Evolutionary conservation across 2,329 filamentous ascomycete species (phyloP).

Genomic region (Akanthomyces lecanii): DNA sequence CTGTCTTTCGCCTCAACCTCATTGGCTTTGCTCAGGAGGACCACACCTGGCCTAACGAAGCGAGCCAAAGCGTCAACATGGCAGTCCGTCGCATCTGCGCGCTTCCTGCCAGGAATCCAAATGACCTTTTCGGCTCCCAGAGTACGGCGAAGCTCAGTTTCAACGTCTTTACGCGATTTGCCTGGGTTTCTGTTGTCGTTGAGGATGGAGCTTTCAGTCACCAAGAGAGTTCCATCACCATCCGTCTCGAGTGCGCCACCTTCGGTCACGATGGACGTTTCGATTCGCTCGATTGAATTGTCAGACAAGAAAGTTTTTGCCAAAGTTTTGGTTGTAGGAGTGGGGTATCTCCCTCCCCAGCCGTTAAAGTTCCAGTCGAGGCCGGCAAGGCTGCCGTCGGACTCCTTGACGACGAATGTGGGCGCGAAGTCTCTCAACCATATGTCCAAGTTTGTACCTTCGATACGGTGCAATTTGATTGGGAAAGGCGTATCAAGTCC

Average conservation of each 20-base stretch:
- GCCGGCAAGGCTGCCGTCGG: not conserved
- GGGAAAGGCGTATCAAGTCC: not conserved
- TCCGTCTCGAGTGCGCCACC: conserved; percentile 21
- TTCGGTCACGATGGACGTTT: conserved; percentile 20
- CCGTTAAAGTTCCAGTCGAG: not conserved
- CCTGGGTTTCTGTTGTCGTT: conserved; percentile 27
- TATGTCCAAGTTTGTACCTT: not conserved
- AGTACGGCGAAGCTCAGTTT: conserved; percentile 20
- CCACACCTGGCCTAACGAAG: conserved; percentile 22
- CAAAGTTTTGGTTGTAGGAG: not conserved
- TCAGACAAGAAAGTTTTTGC: not conserved
- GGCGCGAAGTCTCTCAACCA: not conserved
- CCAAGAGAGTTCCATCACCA: conserved; percentile 22
- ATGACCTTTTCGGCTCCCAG: conserved; percentile 26
- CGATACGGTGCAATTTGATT: not conserved
- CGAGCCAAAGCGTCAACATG: conserved; percentile 28
- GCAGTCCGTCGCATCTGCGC: conserved; percentile 25
- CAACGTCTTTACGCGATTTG: conserved; percentile 20
- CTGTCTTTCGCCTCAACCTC: not conserved
- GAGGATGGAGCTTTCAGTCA: conserved; percentile 26
- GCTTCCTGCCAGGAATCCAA: conserved; percentile 25
- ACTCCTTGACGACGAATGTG: not conserved
- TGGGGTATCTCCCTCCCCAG: not conserved
- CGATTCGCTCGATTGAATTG: not conserved
- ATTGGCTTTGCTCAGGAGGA: conserved; percentile 23